A percentile compares a stretch with the other conserved stretches of the same genome.
Evolutionary conservation across 352 stramenopile genomes (phyloP).

Genomic region (Phytopythium delawarense): DNA sequence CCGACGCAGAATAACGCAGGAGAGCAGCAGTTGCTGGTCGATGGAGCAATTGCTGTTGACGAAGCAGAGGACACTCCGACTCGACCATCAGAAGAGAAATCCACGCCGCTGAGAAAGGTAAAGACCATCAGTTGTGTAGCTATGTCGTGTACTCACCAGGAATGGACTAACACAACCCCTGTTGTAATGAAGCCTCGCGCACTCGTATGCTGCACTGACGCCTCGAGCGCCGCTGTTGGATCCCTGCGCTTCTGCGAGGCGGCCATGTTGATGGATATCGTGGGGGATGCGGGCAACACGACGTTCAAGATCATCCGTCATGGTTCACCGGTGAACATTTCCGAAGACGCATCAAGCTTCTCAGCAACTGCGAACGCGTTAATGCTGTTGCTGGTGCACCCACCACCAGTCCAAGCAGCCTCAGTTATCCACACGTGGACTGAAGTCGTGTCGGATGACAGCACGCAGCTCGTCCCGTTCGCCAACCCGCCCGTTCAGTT

Average conservation of each 20-base stretch:
- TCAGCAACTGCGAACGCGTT: slow-evolving; percentile 7
- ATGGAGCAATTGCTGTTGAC: neutral
- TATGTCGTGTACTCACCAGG: neutral
- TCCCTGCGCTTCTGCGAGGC: slow-evolving; percentile 32
- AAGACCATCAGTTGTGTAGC: neutral
- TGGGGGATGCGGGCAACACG: slow-evolving; percentile 43
- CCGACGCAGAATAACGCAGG: neutral
- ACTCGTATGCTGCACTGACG: slow-evolving; percentile 32
- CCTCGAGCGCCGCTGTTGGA: neutral
- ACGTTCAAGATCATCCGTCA: slow-evolving; percentile 44
- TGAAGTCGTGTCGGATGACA: neutral
- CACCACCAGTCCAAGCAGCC: slow-evolving; percentile 19
- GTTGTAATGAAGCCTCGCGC: slow-evolving; percentile 24
- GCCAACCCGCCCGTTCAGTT: slow-evolving; percentile 38
- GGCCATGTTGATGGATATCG: slow-evolving; percentile 35
- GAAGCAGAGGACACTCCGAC: neutral
- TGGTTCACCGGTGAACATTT: slow-evolving; percentile 28
- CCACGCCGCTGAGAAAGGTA: neutral
- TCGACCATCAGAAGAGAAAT: neutral
- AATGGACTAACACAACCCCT: neutral
- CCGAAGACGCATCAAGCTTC: slow-evolving; percentile 30
- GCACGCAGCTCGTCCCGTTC: slow-evolving; percentile 22
- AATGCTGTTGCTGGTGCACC: slow-evolving; percentile 42
- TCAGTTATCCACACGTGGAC: slow-evolving; percentile 23
- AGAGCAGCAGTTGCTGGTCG: neutral